A percentile compares a stretch with the other conserved stretches of the same genome.
phyloP scores from a whole-genome alignment of 2,329 filamentous ascomycete species.

The Paradendryphiella salina region DNA sequence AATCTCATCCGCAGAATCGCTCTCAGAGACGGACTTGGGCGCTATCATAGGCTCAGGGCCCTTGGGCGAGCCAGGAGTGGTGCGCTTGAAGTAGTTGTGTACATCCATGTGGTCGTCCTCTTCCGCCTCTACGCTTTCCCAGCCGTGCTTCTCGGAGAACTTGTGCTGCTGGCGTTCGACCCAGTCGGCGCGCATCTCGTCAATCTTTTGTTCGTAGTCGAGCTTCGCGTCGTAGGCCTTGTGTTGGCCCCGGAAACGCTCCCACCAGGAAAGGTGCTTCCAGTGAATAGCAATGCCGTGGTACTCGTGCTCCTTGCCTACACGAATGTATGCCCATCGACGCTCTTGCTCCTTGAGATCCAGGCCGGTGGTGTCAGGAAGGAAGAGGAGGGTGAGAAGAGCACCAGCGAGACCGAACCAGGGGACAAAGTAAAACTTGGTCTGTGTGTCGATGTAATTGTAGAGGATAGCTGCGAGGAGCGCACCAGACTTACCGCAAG shows the following conservation, averaged over 20 bases:
- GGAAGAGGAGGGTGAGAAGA: slow-evolving; percentile 78
- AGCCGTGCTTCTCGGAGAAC: slow-evolving; percentile 39
- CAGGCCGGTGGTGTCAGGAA: slow-evolving; percentile 95
- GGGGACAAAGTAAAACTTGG: slow-evolving; percentile 88
- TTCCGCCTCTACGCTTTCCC: slow-evolving; percentile 34
- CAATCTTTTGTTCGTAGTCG: slow-evolving; percentile 82
- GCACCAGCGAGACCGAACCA: slow-evolving; percentile 93
- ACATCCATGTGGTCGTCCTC: slow-evolving; percentile 38
- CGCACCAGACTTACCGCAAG: slow-evolving; percentile 84
- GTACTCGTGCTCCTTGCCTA: slow-evolving; percentile 78
- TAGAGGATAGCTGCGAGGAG: slow-evolving; percentile 85
- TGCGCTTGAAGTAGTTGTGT: slow-evolving; percentile 42
- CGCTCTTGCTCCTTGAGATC: slow-evolving; percentile 97
- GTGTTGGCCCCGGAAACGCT: slow-evolving; percentile 74
- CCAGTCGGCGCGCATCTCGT: slow-evolving; percentile 70
- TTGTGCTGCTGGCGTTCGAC: slow-evolving; percentile 60
- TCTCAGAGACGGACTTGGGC: slow-evolving; percentile 20
- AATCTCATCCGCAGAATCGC: slow-evolving; percentile 18
- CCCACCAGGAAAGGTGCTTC: slow-evolving; percentile 84
- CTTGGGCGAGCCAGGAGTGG: slow-evolving; percentile 17
- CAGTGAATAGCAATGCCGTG: slow-evolving; percentile 92
- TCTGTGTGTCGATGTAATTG: slow-evolving; percentile 87
- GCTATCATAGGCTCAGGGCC: slow-evolving; percentile 25
- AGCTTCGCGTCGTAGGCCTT: slow-evolving; percentile 74
- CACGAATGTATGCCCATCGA: slow-evolving; percentile 83